Base-by-base conservation (phyloP, 2,329 filamentous ascomycete species). In the Phaeosphaeria sp. region DNA sequence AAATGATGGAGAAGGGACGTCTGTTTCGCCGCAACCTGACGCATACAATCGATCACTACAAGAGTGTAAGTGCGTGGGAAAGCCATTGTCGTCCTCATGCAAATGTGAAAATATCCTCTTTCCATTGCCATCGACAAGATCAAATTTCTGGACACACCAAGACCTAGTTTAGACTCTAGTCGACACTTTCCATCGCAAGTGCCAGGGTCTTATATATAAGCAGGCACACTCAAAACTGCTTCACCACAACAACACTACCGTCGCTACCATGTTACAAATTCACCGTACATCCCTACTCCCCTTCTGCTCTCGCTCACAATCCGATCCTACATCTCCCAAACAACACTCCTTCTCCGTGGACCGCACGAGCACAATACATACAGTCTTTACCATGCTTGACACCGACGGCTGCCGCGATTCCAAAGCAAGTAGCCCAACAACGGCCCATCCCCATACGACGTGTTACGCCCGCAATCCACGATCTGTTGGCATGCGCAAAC, bases 401-500 rank as follows among this genome's bases (percentile, higher is more conserved):
- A 36, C 36, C 23, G 55, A 57, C 20, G 50, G 55, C 36, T 23
- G 23, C 15, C 20, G 13, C 25, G 50, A 50, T 15, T 48, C 44
- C 11, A 54, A 54, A 20, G 13, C 44, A 13, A 30, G 11, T 15
- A 42, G n/a, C 10, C 18, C 27, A 3, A 33, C 50, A n/a, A 27
- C 21, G 13, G 9, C 22, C 10, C n/a, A 17, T 15, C 10, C 21
- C 27, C 25, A n/a, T 25, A 46, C 23, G 21, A 13, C 18, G 11
- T 17, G n/a, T 20, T 39, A n/a, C 15, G 6, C 42, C 6, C 50
- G 43, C 23, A 52, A 41, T 4, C 33, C 21, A 15, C 46, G 10
- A 21, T 23, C n/a, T 39, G n/a, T 39, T n/a, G 9, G 33, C 6
- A 21, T 23, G 23, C 20, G 41, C 20, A 55, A 50, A 50, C 39